Conservation (phyloP, 768 basidiomycete species). For the Amylocystis lapponica region DNA sequence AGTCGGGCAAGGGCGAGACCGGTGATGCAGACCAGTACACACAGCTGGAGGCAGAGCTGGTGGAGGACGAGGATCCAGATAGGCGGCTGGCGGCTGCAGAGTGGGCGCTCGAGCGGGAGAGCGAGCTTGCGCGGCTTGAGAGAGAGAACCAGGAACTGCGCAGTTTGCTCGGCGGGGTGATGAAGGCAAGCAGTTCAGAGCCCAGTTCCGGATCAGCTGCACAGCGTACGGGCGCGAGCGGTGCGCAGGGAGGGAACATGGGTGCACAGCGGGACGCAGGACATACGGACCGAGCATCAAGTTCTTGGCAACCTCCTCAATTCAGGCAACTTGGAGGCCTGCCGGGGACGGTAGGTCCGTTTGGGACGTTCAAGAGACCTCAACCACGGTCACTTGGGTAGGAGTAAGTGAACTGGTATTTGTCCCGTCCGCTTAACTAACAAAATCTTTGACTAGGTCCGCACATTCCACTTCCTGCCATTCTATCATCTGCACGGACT, state of each 20-base stretch:
- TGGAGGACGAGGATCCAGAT: slow-evolving; percentile 25
- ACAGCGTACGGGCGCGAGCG: not conserved
- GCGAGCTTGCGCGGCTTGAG: slow-evolving; percentile 82
- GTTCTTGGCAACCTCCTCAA: not conserved
- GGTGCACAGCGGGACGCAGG: not conserved
- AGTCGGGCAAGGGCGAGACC: too few species aligned
- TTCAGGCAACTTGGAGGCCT: slow-evolving; percentile 23
- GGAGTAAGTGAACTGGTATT: too few species aligned
- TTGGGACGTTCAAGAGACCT: slow-evolving; percentile 36
- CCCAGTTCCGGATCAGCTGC: not conserved
- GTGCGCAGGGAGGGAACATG: not conserved
- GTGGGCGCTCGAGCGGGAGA: slow-evolving; percentile 82
- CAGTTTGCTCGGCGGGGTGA: slow-evolving; percentile 43
- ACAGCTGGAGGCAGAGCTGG: slow-evolving; percentile 10
- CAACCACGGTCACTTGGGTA: not conserved
- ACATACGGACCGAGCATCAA: slow-evolving; percentile 3
- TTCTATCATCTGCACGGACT: too few species aligned
- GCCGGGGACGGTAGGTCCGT: slow-evolving; percentile 35
- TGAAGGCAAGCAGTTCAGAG: not conserved
- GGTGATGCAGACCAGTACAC: slow-evolving; percentile 4
- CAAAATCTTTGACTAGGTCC: too few species aligned
- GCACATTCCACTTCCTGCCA: too few species aligned
- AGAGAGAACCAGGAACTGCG: slow-evolving; percentile 82
- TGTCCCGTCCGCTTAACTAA: too few species aligned
- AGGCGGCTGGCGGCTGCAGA: slow-evolving; percentile 43